Conservation (phyloP, 768 basidiomycete species). For the Tephrocybe sp. region DNA sequence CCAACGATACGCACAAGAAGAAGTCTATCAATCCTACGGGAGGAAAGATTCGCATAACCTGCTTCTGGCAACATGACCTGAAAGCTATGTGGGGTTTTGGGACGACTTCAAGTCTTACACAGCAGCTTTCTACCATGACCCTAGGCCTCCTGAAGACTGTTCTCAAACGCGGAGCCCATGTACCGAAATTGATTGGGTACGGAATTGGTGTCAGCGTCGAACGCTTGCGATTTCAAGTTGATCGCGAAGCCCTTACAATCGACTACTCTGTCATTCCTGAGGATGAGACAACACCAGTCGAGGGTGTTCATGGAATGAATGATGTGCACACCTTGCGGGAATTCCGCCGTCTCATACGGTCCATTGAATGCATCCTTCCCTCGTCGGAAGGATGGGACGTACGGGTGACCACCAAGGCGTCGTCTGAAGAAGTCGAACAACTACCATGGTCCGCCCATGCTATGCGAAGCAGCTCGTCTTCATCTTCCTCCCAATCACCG, state of each 20-base stretch:
- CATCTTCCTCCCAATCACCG: slow-evolving; percentile 27
- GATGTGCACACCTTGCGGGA: slow-evolving; percentile 66
- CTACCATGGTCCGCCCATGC: slow-evolving; percentile 74
- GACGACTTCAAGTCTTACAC: slow-evolving; percentile 58
- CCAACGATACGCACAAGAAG: slow-evolving; percentile 29
- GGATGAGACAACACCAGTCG: slow-evolving; percentile 45
- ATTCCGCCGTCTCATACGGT: slow-evolving; percentile 65
- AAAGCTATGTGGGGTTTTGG: slow-evolving; percentile 83
- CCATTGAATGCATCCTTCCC: slow-evolving; percentile 80
- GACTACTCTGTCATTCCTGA: slow-evolving; percentile 84
- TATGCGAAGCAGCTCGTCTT: slow-evolving; percentile 40
- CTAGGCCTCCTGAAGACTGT: slow-evolving; percentile 82
- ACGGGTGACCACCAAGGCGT: slow-evolving; percentile 71
- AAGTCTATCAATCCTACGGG: slow-evolving; percentile 24
- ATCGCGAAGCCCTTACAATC: slow-evolving; percentile 77
- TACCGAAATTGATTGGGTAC: slow-evolving; percentile 74
- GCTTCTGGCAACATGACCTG: slow-evolving; percentile 95
- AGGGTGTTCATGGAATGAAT: slow-evolving; percentile 48
- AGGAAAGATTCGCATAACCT: slow-evolving; percentile 71
- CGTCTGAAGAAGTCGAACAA: slow-evolving; percentile 65
- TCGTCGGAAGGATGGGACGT: slow-evolving; percentile 83
- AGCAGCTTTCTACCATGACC: slow-evolving; percentile 85
- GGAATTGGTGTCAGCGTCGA: slow-evolving; percentile 83
- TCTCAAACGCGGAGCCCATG: slow-evolving; percentile 65
- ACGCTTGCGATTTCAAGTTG: slow-evolving; percentile 73